These are phyloP conservation scores for Naganishia antarctica DNA, from an alignment of 768 basidiomycete genomes.

Conservation along the genomic window DNA sequence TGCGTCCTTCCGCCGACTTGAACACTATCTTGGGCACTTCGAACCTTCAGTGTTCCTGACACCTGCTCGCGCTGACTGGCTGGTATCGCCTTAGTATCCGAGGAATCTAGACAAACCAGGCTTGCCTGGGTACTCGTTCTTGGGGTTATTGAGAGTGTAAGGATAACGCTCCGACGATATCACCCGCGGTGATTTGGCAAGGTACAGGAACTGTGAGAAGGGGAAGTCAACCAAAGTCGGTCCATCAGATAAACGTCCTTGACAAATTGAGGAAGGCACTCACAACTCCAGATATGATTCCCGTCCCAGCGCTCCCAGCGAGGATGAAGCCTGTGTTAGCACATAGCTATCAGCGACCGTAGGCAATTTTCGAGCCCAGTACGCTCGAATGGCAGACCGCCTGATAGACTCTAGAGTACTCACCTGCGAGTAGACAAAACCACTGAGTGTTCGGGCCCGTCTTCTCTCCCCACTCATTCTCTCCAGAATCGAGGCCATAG, in stretches of 20 bases:
- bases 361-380: no score
- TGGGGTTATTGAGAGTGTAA: not conserved
- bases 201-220: not conserved
- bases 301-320: conserved; percentile 5
- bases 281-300: conserved; percentile 3
- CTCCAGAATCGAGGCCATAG: conserved; percentile 28
- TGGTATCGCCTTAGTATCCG: no score
- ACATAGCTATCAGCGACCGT: not conserved
- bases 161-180: not conserved
- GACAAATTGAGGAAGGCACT: not conserved
- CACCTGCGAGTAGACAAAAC: conserved; percentile 22
- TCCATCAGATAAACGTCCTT: not conserved
- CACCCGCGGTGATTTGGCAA: not conserved
- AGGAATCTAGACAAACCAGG: no score
- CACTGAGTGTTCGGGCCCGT: conserved; percentile 13
- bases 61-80: no score
- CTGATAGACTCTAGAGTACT: not conserved
- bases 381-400: not conserved
- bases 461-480: conserved; percentile 17
- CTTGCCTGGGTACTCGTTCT: no score
- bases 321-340: conserved; percentile 17
- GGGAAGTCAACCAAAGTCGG: not conserved
- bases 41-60: no score
- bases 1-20: no score
- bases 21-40: no score